Percentiles rank a stretch among this genome's conserved stretches.
phyloP scores from a whole-genome alignment of 768 basidiomycete species.

The Termitomyces sp. region DNA sequence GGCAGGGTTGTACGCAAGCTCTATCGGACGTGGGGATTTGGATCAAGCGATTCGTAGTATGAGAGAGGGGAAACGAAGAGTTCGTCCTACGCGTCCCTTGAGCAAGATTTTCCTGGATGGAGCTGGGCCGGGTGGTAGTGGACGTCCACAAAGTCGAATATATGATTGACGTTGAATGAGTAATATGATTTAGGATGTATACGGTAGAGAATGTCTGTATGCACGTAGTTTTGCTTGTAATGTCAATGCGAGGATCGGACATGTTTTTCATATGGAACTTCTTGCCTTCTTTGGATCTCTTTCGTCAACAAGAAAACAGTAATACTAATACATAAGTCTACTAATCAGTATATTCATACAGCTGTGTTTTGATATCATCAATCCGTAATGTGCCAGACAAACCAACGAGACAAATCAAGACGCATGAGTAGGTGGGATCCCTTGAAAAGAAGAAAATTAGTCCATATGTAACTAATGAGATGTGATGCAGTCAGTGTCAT shows the following conservation, averaged over 20 bases:
- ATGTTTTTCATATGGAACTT: neutral
- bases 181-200: neutral
- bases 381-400: neutral
- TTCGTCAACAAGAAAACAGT: neutral
- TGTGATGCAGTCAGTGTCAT: neutral
- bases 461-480: too few species aligned
- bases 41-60: conserved; percentile 85
- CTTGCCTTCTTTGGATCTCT: neutral
- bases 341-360: neutral
- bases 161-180: conserved; percentile 16
- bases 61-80: conserved; percentile 58
- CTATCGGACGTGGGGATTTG: conserved; percentile 73
- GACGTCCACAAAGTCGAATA: conserved; percentile 28
- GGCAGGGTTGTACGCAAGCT: conserved; percentile 42
- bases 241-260: neutral
- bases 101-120: conserved; percentile 85
- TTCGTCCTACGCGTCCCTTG: conserved; percentile 48
- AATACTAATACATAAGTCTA: neutral
- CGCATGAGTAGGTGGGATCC: neutral
- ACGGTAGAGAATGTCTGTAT: neutral
- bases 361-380: neutral
- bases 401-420: neutral
- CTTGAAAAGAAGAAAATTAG: too few species aligned
- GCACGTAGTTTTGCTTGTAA: too few species aligned
- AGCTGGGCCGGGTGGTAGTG: conserved; percentile 35